Conservation (phyloP, 2,329 filamentous ascomycete genomes). For the Westerdykella aurantiaca region DNA sequence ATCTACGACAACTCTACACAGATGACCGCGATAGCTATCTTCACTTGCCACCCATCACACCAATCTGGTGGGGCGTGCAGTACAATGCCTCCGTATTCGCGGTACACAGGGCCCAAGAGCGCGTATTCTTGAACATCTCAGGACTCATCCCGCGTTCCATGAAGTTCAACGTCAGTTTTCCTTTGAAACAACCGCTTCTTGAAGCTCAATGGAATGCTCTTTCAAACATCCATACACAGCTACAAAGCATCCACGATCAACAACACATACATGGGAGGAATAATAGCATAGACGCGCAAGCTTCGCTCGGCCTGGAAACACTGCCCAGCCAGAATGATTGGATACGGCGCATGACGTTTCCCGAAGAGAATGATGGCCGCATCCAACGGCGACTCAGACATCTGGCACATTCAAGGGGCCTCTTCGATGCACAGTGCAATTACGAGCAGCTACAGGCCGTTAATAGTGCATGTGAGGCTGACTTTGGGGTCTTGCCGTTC, state of each 20-base stretch:
- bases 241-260: conserved; percentile 2
- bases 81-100: conserved; percentile 18
- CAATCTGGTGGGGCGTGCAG: conserved; percentile 16
- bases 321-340: conserved; percentile 16
- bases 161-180: conserved; percentile 21
- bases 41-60: conserved; percentile 1
- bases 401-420: conserved; percentile 27
- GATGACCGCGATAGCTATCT: conserved; percentile 11
- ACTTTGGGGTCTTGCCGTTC: conserved; percentile 44
- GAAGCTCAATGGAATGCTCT: conserved; percentile 8
- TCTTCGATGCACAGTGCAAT: conserved; percentile 41
- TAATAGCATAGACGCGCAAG: neutral
- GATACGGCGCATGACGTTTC: conserved; percentile 42
- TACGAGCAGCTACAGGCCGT: conserved; percentile 46
- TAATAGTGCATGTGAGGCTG: conserved; percentile 35
- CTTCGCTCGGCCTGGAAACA: too few relatives aligned
- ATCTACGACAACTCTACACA: conserved; percentile 25
- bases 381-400: conserved; percentile 38
- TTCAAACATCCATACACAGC: conserved; percentile 4
- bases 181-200: conserved; percentile 12
- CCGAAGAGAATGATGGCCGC: conserved; percentile 32
- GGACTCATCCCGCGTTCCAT: conserved; percentile 6
- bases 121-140: conserved; percentile 17
- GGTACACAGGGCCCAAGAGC: conserved; percentile 20
- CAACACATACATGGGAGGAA: neutral